These are phyloP conservation scores for Nakazawaea holstii DNA, from an alignment of 805 yeast species.

Conservation along the genomic window DNA sequence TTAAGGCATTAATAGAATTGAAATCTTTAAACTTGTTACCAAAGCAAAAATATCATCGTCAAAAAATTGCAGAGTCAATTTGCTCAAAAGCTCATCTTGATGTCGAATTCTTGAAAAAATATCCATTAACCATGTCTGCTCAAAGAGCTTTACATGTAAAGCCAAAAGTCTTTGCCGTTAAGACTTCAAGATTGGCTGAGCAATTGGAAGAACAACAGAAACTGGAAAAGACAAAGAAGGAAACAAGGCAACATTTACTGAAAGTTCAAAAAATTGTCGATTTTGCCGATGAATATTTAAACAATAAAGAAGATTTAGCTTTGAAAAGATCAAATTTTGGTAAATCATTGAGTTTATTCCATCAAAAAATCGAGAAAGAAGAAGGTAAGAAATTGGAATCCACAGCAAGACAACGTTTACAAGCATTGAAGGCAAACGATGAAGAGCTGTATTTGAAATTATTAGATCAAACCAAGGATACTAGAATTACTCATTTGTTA, in stretches of 20 bases:
- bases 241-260: slow-evolving; percentile 44
- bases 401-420: slow-evolving; percentile 84
- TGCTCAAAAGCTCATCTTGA: slow-evolving; percentile 53
- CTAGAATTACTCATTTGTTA: slow-evolving; percentile 77
- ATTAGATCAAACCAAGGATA: slow-evolving; percentile 82
- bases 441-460: slow-evolving; percentile 83
- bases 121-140: slow-evolving; percentile 58
- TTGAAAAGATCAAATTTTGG: slow-evolving; percentile 24
- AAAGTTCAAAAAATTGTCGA: slow-evolving; percentile 37
- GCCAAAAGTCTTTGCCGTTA: slow-evolving; percentile 64
- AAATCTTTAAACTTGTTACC: slow-evolving; percentile 61
- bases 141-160: slow-evolving; percentile 65
- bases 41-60: slow-evolving; percentile 67
- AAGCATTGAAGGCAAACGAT: slow-evolving; percentile 81
- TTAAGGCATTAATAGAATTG: slow-evolving; percentile 65
- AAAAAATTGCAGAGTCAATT: slow-evolving; percentile 46
- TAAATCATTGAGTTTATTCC: slow-evolving; percentile 40
- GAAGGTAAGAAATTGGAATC: slow-evolving; percentile 71
- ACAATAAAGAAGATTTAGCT: slow-evolving; percentile 25
- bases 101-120: slow-evolving; percentile 42
- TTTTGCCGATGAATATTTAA: slow-evolving; percentile 23
- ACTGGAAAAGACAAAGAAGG: slow-evolving; percentile 48
- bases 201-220: slow-evolving; percentile 70
- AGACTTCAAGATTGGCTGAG: slow-evolving; percentile 71
- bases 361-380: slow-evolving; percentile 60